Evolutionary conservation across 805 yeast genomes (phyloP).

Genomic region (Zygosaccharomyces bisporus): DNA sequence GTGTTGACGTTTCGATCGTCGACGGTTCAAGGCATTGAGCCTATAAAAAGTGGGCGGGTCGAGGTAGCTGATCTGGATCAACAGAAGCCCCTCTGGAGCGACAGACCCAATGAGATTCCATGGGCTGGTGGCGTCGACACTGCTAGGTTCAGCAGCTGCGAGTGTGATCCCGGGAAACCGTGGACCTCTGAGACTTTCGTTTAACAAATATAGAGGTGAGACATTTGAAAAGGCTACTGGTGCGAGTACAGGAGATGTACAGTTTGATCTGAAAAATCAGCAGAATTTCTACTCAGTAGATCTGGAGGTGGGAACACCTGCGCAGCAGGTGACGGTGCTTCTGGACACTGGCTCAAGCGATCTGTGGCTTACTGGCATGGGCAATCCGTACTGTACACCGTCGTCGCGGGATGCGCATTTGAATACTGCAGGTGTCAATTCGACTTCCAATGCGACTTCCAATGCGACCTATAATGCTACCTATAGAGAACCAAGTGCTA

Average conservation of each 20-base stretch:
- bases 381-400: constrained; percentile 45
- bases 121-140: constrained; percentile 3
- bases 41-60: neutral
- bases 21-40: neutral
- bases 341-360: constrained; percentile 71
- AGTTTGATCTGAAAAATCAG: constrained; percentile 35
- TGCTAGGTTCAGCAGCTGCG: constrained; percentile 1
- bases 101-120: neutral
- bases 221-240: constrained; percentile 15
- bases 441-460: constrained; percentile 1
- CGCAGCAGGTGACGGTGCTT: constrained; percentile 47
- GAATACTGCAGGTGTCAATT: neutral
- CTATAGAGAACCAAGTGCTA: neutral
- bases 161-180: neutral
- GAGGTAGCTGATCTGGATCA: neutral
- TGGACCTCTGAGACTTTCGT: constrained; percentile 16
- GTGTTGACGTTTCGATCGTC: neutral
- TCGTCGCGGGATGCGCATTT: constrained; percentile 3
- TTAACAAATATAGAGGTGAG: constrained; percentile 28
- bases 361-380: constrained; percentile 48
- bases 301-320: constrained; percentile 50
- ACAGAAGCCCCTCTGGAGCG: neutral
- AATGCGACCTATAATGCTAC: neutral
- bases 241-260: constrained; percentile 7
- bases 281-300: constrained; percentile 43